phyloP scores from a whole-genome alignment of 139 green algal species.

The Chlorella sp. region DNA sequence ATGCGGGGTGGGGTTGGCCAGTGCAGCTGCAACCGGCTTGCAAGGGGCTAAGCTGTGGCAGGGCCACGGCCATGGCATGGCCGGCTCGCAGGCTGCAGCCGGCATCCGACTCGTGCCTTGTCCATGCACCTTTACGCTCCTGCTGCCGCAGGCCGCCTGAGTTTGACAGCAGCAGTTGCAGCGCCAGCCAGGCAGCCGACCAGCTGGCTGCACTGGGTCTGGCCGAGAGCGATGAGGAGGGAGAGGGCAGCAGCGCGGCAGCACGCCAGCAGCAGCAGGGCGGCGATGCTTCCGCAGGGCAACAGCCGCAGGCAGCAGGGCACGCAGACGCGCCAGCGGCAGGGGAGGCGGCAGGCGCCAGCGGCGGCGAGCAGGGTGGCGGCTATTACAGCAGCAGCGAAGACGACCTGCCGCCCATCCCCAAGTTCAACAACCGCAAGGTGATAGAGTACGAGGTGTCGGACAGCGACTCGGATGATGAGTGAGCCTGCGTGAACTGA shows the following conservation, averaged over 20 bases:
- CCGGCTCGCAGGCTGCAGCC: neutral
- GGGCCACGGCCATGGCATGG: neutral
- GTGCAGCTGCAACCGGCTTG: too few species aligned
- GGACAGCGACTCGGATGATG: slow-evolving; percentile 28
- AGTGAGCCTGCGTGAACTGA: neutral
- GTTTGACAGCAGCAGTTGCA: slow-evolving; percentile 29
- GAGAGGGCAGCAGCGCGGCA: neutral
- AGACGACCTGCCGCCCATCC: slow-evolving; percentile 39
- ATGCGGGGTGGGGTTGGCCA: too few species aligned
- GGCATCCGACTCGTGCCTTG: neutral
- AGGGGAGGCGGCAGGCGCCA: too few species aligned
- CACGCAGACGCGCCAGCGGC: neutral
- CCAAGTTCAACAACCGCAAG: slow-evolving; percentile 40
- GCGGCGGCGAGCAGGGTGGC: neutral
- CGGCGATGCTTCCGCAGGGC: neutral
- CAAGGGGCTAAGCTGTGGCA: neutral
- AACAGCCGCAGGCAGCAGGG: neutral
- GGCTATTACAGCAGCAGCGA: slow-evolving; percentile 32
- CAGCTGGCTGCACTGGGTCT: slow-evolving; percentile 6
- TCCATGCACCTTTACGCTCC: neutral
- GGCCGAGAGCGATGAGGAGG: slow-evolving; percentile 1
- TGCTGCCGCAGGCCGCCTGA: slow-evolving; percentile 17
- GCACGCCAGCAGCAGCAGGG: slow-evolving; percentile 5
- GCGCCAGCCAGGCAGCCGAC: neutral
- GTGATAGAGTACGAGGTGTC: slow-evolving; percentile 35